phyloP scores from a whole-genome alignment of 2,329 filamentous ascomycete genomes.

The Xylariaceae sp. region DNA sequence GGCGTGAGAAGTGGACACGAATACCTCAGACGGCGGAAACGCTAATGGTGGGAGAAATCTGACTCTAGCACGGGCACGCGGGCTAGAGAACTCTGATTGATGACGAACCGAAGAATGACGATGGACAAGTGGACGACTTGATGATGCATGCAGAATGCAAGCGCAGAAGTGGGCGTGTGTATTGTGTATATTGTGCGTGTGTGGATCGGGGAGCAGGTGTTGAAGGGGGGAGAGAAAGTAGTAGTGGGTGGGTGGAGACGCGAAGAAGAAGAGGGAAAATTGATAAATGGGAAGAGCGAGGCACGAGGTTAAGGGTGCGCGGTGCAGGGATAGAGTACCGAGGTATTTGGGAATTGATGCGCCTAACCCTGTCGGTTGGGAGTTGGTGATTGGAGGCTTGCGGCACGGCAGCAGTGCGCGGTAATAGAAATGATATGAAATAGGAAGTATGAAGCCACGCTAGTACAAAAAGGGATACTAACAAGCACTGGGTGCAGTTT shows the following conservation, averaged over 20 bases:
- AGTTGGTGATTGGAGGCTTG: too few relatives aligned
- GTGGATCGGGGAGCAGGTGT: slow-evolving; percentile 17
- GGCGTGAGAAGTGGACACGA: slow-evolving; percentile 28
- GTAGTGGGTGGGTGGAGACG: slow-evolving; percentile 20
- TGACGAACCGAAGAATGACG: slow-evolving; percentile 26
- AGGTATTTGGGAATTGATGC: slow-evolving; percentile 14
- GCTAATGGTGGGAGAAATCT: slow-evolving; percentile 18
- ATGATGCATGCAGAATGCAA: slow-evolving; percentile 32
- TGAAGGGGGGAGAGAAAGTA: slow-evolving; percentile 20
- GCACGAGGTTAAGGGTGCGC: slow-evolving; percentile 4
- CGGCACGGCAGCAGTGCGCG: too few relatives aligned
- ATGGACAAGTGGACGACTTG: slow-evolving; percentile 29
- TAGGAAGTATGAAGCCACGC: too few relatives aligned
- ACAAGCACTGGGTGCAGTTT: too few relatives aligned
- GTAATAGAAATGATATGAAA: too few relatives aligned
- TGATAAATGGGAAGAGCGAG: slow-evolving; percentile 14
- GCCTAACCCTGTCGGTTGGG: slow-evolving; percentile 6
- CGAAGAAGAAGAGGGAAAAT: slow-evolving; percentile 14
- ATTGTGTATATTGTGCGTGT: slow-evolving; percentile 18
- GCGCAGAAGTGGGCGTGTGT: slow-evolving; percentile 27
- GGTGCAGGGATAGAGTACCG: slow-evolving; percentile 3
- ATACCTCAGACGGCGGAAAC: slow-evolving; percentile 27
- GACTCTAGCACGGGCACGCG: slow-evolving; percentile 19
- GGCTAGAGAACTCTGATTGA: slow-evolving; percentile 24
- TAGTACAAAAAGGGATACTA: too few relatives aligned